Percentiles rank a stretch among this genome's conserved stretches.
phyloP scores from a whole-genome alignment of 176 grass and related monocot genomes.

The Aegilops umbellulata region DNA sequence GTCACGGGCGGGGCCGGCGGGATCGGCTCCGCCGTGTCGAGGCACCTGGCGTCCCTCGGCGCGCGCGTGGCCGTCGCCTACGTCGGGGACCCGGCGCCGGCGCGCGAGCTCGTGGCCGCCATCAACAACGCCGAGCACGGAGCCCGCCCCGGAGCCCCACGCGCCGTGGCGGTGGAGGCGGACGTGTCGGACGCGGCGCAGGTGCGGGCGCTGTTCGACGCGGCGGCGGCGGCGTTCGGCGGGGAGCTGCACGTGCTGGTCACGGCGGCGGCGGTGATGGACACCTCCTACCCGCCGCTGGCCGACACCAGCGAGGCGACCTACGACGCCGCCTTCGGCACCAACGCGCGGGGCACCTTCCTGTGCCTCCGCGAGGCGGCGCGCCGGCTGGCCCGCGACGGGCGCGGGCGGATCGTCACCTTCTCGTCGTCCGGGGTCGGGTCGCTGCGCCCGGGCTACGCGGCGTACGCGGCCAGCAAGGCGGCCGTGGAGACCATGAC shows the following conservation, averaged over 20 bases:
- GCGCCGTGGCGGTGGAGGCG: conserved; percentile 29
- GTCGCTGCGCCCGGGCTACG: conserved; percentile 40
- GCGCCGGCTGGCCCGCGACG: conserved; percentile 36
- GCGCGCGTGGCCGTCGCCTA: conserved; percentile 60
- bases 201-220: conserved; percentile 58
- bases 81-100: conserved; percentile 36
- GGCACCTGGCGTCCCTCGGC: conserved; percentile 56
- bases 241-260: conserved; percentile 66
- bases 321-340: conserved; percentile 44
- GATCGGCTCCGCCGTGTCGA: conserved; percentile 53
- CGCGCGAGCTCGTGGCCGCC: conserved; percentile 17
- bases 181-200: conserved; percentile 44
- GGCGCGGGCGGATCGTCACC: conserved; percentile 49
- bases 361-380: conserved; percentile 68
- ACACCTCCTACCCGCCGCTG: conserved; percentile 40
- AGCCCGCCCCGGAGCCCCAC: neutral
- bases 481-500: conserved; percentile 55
- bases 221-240: conserved; percentile 42
- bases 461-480: conserved; percentile 51
- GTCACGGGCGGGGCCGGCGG: conserved; percentile 62
- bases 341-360: conserved; percentile 58
- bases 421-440: conserved; percentile 55
- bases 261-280: conserved; percentile 45
- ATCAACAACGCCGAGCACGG: conserved; percentile 27
- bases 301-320: conserved; percentile 38